A percentile compares a stretch with the other conserved stretches of the same genome.
These are phyloP conservation scores for Zasmidium citrigriseum DNA, from an alignment of 2,329 filamentous ascomycete species.

Conservation along the genomic window DNA sequence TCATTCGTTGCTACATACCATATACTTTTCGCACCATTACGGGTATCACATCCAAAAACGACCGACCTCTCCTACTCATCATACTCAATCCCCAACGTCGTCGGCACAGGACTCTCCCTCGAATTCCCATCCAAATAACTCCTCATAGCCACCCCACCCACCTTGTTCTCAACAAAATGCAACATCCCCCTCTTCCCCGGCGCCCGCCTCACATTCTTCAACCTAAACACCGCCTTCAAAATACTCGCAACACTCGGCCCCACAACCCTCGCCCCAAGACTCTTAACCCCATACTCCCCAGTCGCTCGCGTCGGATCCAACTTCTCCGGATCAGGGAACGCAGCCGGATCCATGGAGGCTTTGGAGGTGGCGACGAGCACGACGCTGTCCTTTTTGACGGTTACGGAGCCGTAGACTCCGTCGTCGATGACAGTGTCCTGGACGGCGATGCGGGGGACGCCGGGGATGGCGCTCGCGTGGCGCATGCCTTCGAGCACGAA, in stretches of 20 bases:
- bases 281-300: conserved; percentile 39
- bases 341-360: conserved; percentile 42
- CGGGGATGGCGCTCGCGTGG: conserved; percentile 53
- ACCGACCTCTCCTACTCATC: conserved; percentile 28
- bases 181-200: conserved; percentile 43
- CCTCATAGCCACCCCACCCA: conserved; percentile 51
- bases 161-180: conserved; percentile 44
- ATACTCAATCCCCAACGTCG: conserved; percentile 45
- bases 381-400: conserved; percentile 47
- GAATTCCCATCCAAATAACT: conserved; percentile 52
- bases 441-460: conserved; percentile 53
- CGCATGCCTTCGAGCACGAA: conserved; percentile 59
- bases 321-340: conserved; percentile 45
- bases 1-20: not conserved
- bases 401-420: conserved; percentile 49
- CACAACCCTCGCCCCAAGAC: conserved; percentile 43
- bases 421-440: conserved; percentile 46
- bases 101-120: conserved; percentile 49
- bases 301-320: conserved; percentile 46
- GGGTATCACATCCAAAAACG: not conserved
- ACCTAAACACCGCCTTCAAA: conserved; percentile 47
- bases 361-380: conserved; percentile 49
- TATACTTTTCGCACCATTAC: not conserved
- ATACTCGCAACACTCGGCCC: conserved; percentile 44
- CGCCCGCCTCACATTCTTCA: conserved; percentile 46